Conservation (phyloP, 768 basidiomycete species). For the Suillus brevipes region DNA sequence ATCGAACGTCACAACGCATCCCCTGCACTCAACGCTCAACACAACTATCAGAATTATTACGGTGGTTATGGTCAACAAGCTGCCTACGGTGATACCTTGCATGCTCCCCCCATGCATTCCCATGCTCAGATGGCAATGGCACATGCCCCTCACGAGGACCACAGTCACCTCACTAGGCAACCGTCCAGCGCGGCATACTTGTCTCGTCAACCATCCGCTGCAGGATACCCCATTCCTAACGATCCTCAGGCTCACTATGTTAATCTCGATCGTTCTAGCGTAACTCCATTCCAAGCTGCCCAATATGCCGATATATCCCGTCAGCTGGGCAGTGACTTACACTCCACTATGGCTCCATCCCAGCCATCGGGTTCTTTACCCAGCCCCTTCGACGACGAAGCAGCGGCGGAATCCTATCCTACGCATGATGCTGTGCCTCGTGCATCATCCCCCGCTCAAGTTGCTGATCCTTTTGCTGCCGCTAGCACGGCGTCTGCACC, state of each 20-base stretch:
- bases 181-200: slow-evolving; percentile 26
- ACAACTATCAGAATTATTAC: slow-evolving; percentile 24
- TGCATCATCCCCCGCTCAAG: slow-evolving; percentile 38
- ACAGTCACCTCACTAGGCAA: slow-evolving; percentile 24
- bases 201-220: slow-evolving; percentile 19
- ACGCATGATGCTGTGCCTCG: slow-evolving; percentile 3
- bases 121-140: slow-evolving; percentile 24
- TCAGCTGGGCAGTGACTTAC: slow-evolving; percentile 43
- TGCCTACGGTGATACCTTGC: slow-evolving; percentile 20
- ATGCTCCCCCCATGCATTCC: slow-evolving; percentile 20
- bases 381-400: slow-evolving; percentile 29
- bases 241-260: slow-evolving; percentile 49
- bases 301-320: slow-evolving; percentile 74
- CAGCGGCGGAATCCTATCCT: neutral
- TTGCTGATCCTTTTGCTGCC: slow-evolving; percentile 11
- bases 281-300: slow-evolving; percentile 72
- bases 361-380: slow-evolving; percentile 29
- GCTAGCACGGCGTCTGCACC: slow-evolving; percentile 16
- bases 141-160: slow-evolving; percentile 27
- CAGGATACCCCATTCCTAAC: slow-evolving; percentile 15
- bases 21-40: slow-evolving; percentile 26
- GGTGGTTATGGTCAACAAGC: slow-evolving; percentile 25
- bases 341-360: slow-evolving; percentile 19
- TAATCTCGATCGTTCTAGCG: slow-evolving; percentile 65
- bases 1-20: slow-evolving; percentile 47